A percentile compares a stretch with the other conserved stretches of the same genome.
These are phyloP conservation scores for Wilhelminamyces savonicus DNA, from an alignment of 805 yeast species.

Conservation along the genomic window DNA sequence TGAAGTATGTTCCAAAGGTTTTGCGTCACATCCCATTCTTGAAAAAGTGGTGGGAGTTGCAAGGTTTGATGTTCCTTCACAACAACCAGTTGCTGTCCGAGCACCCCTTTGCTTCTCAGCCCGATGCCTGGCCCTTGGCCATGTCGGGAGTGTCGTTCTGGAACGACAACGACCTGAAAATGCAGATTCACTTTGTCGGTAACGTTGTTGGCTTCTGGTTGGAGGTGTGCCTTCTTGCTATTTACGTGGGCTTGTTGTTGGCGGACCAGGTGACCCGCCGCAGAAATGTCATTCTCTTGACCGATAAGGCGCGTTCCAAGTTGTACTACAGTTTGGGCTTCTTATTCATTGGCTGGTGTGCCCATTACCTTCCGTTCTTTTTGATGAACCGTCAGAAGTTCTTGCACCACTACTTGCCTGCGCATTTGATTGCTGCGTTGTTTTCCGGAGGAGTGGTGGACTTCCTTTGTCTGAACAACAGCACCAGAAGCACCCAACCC, in stretches of 20 bases:
- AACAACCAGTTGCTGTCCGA: constrained; percentile 81
- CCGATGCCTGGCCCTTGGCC: constrained; percentile 86
- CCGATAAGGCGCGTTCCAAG: constrained; percentile 57
- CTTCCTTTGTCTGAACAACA: constrained; percentile 58
- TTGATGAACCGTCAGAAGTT: constrained; percentile 91
- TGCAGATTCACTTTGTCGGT: constrained; percentile 87
- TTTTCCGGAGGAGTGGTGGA: constrained; percentile 80
- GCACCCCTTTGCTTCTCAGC: constrained; percentile 94
- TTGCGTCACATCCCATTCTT: constrained; percentile 65
- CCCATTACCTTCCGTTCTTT: constrained; percentile 88
- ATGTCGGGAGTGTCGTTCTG: constrained; percentile 93
- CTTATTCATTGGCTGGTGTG: constrained; percentile 78
- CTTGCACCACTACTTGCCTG: constrained; percentile 92
- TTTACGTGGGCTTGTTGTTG: constrained; percentile 56
- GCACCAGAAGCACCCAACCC: constrained; percentile 21
- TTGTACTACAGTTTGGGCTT: constrained; percentile 77
- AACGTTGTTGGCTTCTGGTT: constrained; percentile 90
- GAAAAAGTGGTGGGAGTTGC: constrained; percentile 85
- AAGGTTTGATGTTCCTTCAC: constrained; percentile 82
- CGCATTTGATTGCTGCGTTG: constrained; percentile 82
- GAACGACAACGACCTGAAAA: constrained; percentile 61
- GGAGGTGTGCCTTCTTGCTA: constrained; percentile 57
- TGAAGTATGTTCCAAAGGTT: constrained; percentile 56
- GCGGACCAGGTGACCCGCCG: constrained; percentile 76
- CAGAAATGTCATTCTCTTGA: constrained; percentile 57